Conservation (phyloP, 352 stramenopile species). For the Pythium volutum region DNA sequence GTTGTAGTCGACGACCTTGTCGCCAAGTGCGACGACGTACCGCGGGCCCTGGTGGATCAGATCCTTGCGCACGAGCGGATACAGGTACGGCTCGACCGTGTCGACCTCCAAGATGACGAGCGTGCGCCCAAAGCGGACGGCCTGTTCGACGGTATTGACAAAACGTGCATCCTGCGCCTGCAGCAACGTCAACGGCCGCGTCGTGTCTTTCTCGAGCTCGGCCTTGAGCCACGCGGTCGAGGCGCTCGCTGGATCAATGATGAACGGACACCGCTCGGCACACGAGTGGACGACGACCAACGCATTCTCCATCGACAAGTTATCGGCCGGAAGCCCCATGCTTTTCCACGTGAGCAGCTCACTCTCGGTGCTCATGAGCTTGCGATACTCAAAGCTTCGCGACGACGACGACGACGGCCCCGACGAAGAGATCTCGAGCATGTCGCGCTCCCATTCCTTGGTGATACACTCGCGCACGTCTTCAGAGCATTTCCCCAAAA, state of each 20-base stretch:
- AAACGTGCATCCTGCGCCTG: conserved; percentile 87
- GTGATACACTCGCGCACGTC: conserved; percentile 76
- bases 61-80: conserved; percentile 89
- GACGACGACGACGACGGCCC: conserved; percentile 19
- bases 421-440: conserved; percentile 39
- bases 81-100: conserved; percentile 91
- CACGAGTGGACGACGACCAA: conserved; percentile 84
- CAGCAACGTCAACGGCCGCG: conserved; percentile 85
- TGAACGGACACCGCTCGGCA: conserved; percentile 88
- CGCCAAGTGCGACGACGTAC: conserved; percentile 87
- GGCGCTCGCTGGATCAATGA: conserved; percentile 92
- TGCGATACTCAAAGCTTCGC: conserved; percentile 76
- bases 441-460: conserved; percentile 73
- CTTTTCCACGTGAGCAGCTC: conserved; percentile 93
- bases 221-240: conserved; percentile 88
- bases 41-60: conserved; percentile 90
- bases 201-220: conserved; percentile 84
- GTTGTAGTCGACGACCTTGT: conserved; percentile 95
- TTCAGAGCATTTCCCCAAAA: conserved; percentile 91
- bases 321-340: conserved; percentile 89
- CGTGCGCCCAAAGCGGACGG: conserved; percentile 95
- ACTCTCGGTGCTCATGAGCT: conserved; percentile 89
- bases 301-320: conserved; percentile 94
- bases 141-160: conserved; percentile 91
- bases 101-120: conserved; percentile 93